Evolutionary conservation across 2,329 filamentous ascomycete genomes (phyloP).

Genomic region (Leptoxyphium fumago): DNA sequence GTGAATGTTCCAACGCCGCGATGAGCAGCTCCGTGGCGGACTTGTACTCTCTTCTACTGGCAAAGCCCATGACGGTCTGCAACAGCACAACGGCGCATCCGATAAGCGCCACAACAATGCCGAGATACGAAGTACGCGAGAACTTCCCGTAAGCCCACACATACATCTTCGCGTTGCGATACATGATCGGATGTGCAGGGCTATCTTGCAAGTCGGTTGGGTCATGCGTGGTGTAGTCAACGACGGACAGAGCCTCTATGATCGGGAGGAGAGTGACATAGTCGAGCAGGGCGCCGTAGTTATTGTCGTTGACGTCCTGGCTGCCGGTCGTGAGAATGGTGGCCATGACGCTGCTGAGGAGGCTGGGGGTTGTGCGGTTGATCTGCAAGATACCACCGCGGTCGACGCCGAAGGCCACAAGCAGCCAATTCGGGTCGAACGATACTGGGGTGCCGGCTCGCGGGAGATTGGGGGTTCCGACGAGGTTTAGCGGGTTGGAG

Average conservation of each 20-base stretch:
- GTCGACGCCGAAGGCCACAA: neutral
- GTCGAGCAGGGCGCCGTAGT: neutral
- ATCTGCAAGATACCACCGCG: neutral
- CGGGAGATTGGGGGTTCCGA: conserved; percentile 5
- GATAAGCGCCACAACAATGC: conserved; percentile 6
- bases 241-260: conserved; percentile 9
- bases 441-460: neutral
- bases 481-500: conserved; percentile 9
- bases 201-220: neutral
- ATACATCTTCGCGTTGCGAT: conserved; percentile 6
- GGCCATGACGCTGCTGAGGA: neutral
- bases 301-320: neutral
- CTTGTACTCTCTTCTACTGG: conserved; percentile 5
- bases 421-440: conserved; percentile 2
- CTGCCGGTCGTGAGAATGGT: neutral
- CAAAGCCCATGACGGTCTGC: conserved; percentile 8
- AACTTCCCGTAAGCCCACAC: conserved; percentile 12
- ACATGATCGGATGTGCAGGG: conserved; percentile 1
- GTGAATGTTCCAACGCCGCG: conserved; percentile 12
- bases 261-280: neutral
- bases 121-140: conserved; percentile 10
- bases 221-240: conserved; percentile 6
- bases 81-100: conserved; percentile 8
- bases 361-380: neutral
- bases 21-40: conserved; percentile 10